Evolutionary conservation across 495 filamentous ascomycete species (phyloP).

Genomic region (Bacidia rubella): DNA sequence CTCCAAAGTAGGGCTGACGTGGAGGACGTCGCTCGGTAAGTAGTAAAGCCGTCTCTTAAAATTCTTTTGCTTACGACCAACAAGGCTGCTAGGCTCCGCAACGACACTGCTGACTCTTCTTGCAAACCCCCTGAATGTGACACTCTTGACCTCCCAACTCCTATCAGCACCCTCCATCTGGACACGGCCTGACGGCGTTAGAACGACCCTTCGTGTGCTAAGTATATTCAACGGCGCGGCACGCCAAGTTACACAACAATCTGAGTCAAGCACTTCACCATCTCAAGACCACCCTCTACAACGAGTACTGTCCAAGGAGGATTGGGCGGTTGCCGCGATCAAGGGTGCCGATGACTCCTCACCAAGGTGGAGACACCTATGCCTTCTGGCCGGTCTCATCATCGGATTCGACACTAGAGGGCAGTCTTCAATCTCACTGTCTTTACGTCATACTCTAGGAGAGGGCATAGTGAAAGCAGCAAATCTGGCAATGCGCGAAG

Average conservation of each 20-base stretch:
- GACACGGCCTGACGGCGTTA: slow-evolving; percentile 57
- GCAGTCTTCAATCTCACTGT: slow-evolving; percentile 43
- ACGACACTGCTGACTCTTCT: slow-evolving; percentile 70
- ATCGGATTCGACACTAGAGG: slow-evolving; percentile 66
- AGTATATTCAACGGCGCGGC: slow-evolving; percentile 82
- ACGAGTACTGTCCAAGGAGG: slow-evolving; percentile 44
- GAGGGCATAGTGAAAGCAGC: slow-evolving; percentile 62
- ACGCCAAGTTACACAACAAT: slow-evolving; percentile 44
- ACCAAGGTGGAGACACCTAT: slow-evolving; percentile 74
- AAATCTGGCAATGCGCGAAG: slow-evolving; percentile 58
- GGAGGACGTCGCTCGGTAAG: slow-evolving; percentile 43
- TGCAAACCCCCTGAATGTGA: slow-evolving; percentile 80
- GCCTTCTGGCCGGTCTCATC: slow-evolving; percentile 68
- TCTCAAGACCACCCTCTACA: slow-evolving; percentile 11
- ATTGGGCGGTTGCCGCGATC: slow-evolving; percentile 72
- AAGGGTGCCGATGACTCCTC: slow-evolving; percentile 75
- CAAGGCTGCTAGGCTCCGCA: slow-evolving; percentile 65
- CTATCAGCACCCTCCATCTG: slow-evolving; percentile 79
- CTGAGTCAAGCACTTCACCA: slow-evolving; percentile 29
- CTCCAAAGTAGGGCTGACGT: slow-evolving; percentile 34
- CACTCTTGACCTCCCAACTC: slow-evolving; percentile 79
- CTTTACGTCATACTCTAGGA: slow-evolving; percentile 60
- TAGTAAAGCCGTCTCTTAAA: neutral
- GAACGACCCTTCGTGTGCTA: slow-evolving; percentile 59
- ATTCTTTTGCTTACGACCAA: slow-evolving; percentile 1